Conservation (phyloP, 176 grass and related monocot species). For the Musa acuminata region DNA sequence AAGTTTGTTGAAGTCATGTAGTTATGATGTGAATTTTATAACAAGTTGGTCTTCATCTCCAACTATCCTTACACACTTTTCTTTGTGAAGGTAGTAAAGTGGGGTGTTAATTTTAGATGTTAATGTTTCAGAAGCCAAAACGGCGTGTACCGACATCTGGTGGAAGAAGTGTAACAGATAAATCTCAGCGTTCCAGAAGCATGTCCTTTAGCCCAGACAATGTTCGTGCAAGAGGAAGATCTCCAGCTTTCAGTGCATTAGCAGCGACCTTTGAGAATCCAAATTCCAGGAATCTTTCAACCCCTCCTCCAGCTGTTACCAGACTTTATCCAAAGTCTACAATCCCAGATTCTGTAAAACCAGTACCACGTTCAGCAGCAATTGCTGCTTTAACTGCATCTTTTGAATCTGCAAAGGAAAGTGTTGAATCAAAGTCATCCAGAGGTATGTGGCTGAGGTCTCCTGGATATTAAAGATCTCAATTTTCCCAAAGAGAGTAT, state of each 20-base stretch:
- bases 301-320: conserved; percentile 12
- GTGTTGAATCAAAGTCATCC: neutral
- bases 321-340: conserved; percentile 16
- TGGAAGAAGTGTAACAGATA: conserved; percentile 11
- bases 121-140: conserved; percentile 12
- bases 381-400: conserved; percentile 13
- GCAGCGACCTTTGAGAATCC: conserved; percentile 13
- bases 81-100: too few species aligned
- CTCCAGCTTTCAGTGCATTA: conserved; percentile 15
- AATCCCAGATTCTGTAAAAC: neutral
- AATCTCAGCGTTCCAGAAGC: conserved; percentile 17
- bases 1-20: too few species aligned
- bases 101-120: neutral
- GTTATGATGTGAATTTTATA: too few species aligned
- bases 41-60: too few species aligned
- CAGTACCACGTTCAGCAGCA: conserved; percentile 1
- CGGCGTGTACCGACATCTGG: neutral
- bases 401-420: conserved; percentile 1
- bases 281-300: conserved; percentile 19
- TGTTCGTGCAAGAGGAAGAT: conserved; percentile 15
- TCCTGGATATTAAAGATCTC: neutral
- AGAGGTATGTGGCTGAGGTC: neutral
- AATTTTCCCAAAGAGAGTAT: neutral
- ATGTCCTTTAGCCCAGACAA: conserved; percentile 18
- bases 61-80: too few species aligned